Base-by-base conservation (phyloP, 495 filamentous ascomycete species). In the Rostrohypoxylon terebratum region DNA sequence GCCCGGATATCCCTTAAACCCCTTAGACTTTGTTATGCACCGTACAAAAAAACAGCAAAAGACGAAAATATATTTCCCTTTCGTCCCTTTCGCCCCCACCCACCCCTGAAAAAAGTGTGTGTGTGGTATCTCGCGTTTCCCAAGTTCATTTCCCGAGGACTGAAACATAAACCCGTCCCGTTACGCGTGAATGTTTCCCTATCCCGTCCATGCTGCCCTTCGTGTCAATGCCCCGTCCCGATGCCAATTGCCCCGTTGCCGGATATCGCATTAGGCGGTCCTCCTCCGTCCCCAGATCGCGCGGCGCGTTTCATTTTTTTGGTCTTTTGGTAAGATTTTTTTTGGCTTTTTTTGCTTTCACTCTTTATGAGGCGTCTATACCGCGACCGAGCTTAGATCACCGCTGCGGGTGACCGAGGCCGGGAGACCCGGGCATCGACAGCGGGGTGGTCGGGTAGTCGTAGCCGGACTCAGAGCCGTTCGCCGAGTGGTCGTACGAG, bases 401-500 rank as follows among this genome's bases (percentile, higher is more conserved):
- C 6, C 79, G 78, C 34, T 80, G 80, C 61, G 78, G 80, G 8
- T 21, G 47, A 10, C 78, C 75, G 63, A 86, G 74, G 36, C 81
- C 82, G 11, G 90, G 90, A 14, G 90, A 91, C 48, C 85, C 82
- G 14, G 90, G 90, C 85, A 90, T 90, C 13, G 90, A 91, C 50
- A 87, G 78, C 31, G 91, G 91, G 60, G 90, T 93, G 20, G 85
- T 84, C 28, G 90, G 91, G 77, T 91, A 92, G 68, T 84, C 81
- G 73, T 85, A 83, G 51, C 87, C 81, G 79, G 83, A 76, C 80
- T 91, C 82, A 75, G 90, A 84, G 81, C 90, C 82, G 75, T 83
- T 80, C 61, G 84, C 82, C 62, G 93, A 94, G 75, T 90, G 89
- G 70, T 94, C 92, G 80, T 91, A 93, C 16, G 91, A 90, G 70